These are phyloP conservation scores for Candida vartiovaarae DNA, from an alignment of 805 yeast genomes.

Conservation along the genomic window DNA sequence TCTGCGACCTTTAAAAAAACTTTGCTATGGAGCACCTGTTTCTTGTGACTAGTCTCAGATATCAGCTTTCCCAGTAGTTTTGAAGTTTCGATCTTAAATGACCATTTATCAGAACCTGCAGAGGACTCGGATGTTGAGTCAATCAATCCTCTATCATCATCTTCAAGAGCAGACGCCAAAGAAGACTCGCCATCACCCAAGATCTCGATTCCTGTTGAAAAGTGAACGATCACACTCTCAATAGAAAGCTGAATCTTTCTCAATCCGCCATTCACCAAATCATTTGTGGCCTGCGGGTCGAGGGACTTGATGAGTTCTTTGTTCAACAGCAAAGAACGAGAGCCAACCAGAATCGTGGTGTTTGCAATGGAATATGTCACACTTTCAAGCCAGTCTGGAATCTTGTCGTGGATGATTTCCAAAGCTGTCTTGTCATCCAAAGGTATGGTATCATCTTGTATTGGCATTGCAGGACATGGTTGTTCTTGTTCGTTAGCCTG, in stretches of 20 bases:
- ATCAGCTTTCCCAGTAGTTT: slow-evolving; percentile 23
- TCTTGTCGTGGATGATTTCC: slow-evolving; percentile 12
- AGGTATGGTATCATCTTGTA: not conserved
- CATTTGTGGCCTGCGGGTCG: slow-evolving; percentile 30
- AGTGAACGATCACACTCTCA: slow-evolving; percentile 13
- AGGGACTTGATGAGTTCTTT: slow-evolving; percentile 28
- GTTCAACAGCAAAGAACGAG: slow-evolving; percentile 38
- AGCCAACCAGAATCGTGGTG: slow-evolving; percentile 27
- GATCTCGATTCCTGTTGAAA: slow-evolving; percentile 1
- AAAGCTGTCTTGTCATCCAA: slow-evolving; percentile 1
- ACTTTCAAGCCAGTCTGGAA: slow-evolving; percentile 20
- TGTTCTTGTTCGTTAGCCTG: not conserved
- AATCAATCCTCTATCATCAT: slow-evolving; percentile 23
- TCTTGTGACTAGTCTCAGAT: slow-evolving; percentile 27
- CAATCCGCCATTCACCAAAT: slow-evolving; percentile 32
- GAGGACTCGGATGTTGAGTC: slow-evolving; percentile 16
- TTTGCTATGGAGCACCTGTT: slow-evolving; percentile 22
- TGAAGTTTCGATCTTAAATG: slow-evolving; percentile 2
- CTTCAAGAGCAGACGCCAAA: slow-evolving; percentile 27
- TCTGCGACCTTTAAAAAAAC: slow-evolving; percentile 27
- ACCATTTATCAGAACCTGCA: slow-evolving; percentile 7
- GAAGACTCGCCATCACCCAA: slow-evolving; percentile 4
- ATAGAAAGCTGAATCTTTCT: slow-evolving; percentile 26
- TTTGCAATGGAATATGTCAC: slow-evolving; percentile 8
- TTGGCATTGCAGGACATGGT: slow-evolving; percentile 1